Evolutionary conservation across 202 grass and related monocot species (phyloP), one percentile per base, ranked within the genome.

Genomic region (Setaria italica): DNA sequence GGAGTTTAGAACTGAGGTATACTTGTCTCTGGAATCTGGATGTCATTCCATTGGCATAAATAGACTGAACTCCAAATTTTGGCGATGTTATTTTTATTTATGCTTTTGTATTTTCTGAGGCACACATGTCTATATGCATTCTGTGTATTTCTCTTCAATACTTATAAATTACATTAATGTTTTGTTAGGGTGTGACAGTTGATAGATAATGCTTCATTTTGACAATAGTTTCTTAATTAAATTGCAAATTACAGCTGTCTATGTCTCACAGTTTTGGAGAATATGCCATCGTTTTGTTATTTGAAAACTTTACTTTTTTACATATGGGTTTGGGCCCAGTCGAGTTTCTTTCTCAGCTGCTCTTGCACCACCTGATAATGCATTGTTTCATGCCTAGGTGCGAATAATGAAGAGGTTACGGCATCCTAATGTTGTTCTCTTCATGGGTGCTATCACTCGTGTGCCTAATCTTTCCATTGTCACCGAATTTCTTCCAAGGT

Each of bases 351-450:
- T 70, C 14, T 65, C 35, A 15, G 2, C 16, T 72, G 41, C 67
- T 85, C 15, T 69, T n/a, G 7, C 11, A 2, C 60, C 60, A 19
- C 68, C 77, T 90, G 1, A 50, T 74, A 73, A 67, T 65, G 47
- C 14, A 32, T 74, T 78, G 43, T 76, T 89, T 90, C 33, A 49
- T 85, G 66, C 81, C 35, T 88, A 99, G 97, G 94, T 99, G 69
- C 82, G 60, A 88, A 96, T 99, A 91, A 99, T 99, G 90, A 91
- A 85, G 85, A 92, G 92, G 69, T 72, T 97, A 72, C 86, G 97
- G 65, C 97, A 99, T 92, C 97, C 97, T 59, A 99, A 99, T 91
- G 94, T 99, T 70, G 97, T 99, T 87, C 93, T 99, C 69, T 96
- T 99, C 85, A 99, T 99, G 97, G 97, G 94, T 72, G 97, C 97